These are phyloP conservation scores for Marasmius tenuissimus DNA, from an alignment of 1,284 basidiomycete genomes.

Conservation along the genomic window DNA sequence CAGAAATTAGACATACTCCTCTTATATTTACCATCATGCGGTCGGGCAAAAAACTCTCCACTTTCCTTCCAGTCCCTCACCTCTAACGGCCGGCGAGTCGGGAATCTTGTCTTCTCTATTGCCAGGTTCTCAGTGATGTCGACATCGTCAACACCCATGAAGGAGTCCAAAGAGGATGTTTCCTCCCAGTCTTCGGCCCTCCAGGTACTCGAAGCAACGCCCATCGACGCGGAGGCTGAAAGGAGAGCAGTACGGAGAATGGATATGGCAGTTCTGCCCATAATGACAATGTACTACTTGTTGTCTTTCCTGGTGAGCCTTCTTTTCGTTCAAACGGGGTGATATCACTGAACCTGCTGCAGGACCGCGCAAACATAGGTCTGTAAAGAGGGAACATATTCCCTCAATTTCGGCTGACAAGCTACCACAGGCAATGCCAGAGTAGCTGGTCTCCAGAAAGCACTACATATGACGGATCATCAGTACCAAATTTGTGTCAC, in stretches of 20 bases:
- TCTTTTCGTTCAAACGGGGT: background rate
- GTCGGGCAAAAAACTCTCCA: no score
- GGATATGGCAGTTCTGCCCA: slow-evolving; percentile 27
- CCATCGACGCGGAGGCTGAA: background rate
- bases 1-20: no score
- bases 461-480: slow-evolving; percentile 42
- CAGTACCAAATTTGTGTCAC: slow-evolving; percentile 49
- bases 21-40: no score
- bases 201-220: background rate
- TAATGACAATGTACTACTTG: slow-evolving; percentile 44
- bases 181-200: background rate
- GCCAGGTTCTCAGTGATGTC: background rate
- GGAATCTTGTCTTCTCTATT: no score
- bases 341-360: background rate
- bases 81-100: no score
- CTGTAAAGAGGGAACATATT: background rate
- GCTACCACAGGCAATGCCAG: slow-evolving; percentile 51
- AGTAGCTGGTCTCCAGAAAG: slow-evolving; percentile 53
- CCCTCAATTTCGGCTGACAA: slow-evolving; percentile 16
- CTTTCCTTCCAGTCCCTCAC: no score
- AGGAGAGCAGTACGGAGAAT: slow-evolving; percentile 27
- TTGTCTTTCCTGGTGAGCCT: slow-evolving; percentile 45
- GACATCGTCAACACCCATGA: background rate
- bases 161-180: slow-evolving; percentile 1
- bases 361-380: slow-evolving; percentile 37